Percentiles rank a stretch among this genome's conserved stretches.
Conservation (phyloP, 768 basidiomycete species). For the Leccinum fibrillosum region DNA sequence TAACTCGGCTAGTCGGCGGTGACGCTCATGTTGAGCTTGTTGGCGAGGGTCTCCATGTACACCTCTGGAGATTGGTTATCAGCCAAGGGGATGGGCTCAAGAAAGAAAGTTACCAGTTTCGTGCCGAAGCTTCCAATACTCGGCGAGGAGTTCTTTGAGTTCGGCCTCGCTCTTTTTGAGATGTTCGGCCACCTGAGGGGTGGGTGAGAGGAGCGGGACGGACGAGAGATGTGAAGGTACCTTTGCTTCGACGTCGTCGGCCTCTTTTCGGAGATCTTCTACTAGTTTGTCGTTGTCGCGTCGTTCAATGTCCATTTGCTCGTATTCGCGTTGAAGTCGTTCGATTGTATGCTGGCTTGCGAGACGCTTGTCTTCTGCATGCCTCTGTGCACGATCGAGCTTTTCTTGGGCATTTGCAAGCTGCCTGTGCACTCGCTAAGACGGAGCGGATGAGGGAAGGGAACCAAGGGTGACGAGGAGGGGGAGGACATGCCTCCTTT, state of each 20-base stretch:
- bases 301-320: slow-evolving; percentile 72
- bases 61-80: slow-evolving; percentile 49
- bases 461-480: not conserved
- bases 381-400: slow-evolving; percentile 71
- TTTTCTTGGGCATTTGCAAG: slow-evolving; percentile 80
- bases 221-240: slow-evolving; percentile 31
- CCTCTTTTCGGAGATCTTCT: slow-evolving; percentile 71
- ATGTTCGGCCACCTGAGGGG: slow-evolving; percentile 69
- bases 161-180: slow-evolving; percentile 71
- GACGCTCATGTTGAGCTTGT: slow-evolving; percentile 67
- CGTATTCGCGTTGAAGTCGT: slow-evolving; percentile 73
- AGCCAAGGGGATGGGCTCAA: not conserved
- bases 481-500: slow-evolving; percentile 51
- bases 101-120: slow-evolving; percentile 53
- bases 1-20: slow-evolving; percentile 20
- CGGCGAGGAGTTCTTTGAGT: slow-evolving; percentile 74
- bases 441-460: not conserved
- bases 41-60: slow-evolving; percentile 84
- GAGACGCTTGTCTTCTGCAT: slow-evolving; percentile 75
- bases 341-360: slow-evolving; percentile 75
- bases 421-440: slow-evolving; percentile 78
- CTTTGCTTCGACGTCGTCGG: slow-evolving; percentile 64
- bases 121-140: slow-evolving; percentile 80
- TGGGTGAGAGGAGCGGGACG: not conserved
- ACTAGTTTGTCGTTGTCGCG: slow-evolving; percentile 76